A percentile compares a stretch with the other conserved stretches of the same genome.
Conservation (phyloP, 2,329 filamentous ascomycete species). For the Aureobasidium sp. region DNA sequence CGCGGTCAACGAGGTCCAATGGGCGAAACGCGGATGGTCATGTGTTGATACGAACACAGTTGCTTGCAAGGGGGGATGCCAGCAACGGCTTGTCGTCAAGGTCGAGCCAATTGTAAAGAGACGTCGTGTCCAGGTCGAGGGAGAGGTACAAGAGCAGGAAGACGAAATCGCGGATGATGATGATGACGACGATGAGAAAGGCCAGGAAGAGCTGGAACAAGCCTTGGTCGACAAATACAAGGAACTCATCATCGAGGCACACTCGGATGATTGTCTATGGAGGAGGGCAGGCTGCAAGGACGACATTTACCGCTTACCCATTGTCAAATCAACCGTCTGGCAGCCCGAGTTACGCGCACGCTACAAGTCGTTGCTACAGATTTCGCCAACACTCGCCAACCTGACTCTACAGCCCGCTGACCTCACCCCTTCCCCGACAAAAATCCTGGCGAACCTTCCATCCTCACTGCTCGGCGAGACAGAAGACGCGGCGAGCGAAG, state of each 20-base stretch:
- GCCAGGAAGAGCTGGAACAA: conserved; percentile 43
- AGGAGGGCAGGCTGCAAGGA: conserved; percentile 77
- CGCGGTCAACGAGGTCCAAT: conserved; percentile 78
- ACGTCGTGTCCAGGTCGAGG: not conserved
- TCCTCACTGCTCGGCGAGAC: conserved; percentile 20
- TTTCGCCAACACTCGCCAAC: conserved; percentile 23
- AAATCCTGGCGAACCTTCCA: conserved; percentile 26
- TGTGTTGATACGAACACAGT: conserved; percentile 80
- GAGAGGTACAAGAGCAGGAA: conserved; percentile 35
- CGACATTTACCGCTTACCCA: conserved; percentile 55
- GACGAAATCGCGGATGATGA: conserved; percentile 34
- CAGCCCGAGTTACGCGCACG: conserved; percentile 29
- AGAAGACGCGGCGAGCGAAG: not conserved
- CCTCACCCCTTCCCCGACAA: conserved; percentile 22
- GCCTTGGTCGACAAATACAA: conserved; percentile 71
- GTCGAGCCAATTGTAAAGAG: conserved; percentile 16
- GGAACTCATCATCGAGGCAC: conserved; percentile 64
- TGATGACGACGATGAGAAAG: conserved; percentile 21
- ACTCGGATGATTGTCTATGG: conserved; percentile 81
- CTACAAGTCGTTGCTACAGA: conserved; percentile 23
- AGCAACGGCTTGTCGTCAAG: conserved; percentile 75
- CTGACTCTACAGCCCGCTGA: conserved; percentile 17
- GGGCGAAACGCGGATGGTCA: conserved; percentile 89
- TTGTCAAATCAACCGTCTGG: conserved; percentile 32
- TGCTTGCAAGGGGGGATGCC: conserved; percentile 72